A percentile compares a stretch with the other conserved stretches of the same genome.
Evolutionary conservation across 2,329 filamentous ascomycete genomes (phyloP).

Genomic region (Penicillium freii): DNA sequence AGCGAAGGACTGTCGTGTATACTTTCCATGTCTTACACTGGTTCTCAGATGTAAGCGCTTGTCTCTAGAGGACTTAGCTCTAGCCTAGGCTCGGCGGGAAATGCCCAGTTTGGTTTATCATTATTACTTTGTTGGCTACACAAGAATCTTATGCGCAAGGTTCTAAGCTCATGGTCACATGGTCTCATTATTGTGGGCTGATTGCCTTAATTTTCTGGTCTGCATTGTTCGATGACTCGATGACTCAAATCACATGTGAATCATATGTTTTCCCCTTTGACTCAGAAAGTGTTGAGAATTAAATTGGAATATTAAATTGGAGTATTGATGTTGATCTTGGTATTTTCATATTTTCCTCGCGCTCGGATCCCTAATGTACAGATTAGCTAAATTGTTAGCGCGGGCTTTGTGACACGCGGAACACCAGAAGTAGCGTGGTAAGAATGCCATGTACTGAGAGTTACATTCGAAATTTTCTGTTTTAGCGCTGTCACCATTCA

Average conservation of each 20-base stretch:
- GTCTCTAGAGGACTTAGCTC: background rate
- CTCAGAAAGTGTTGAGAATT: background rate
- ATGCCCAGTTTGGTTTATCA: background rate
- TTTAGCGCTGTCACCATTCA: conserved; percentile 1
- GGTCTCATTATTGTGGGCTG: background rate
- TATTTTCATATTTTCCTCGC: background rate
- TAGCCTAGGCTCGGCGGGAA: conserved; percentile 2
- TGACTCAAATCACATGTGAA: conserved; percentile 3
- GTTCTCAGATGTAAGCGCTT: conserved; percentile 3
- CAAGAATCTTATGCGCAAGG: background rate
- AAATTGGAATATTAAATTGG: background rate
- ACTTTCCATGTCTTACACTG: background rate
- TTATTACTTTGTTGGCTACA: background rate
- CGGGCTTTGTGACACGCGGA: background rate
- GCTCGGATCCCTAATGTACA: background rate
- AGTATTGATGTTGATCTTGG: background rate
- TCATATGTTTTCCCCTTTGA: conserved; percentile 3
- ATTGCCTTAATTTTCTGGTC: conserved; percentile 8
- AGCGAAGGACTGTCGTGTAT: background rate
- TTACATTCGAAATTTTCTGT: background rate
- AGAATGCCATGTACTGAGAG: background rate
- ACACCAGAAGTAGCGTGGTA: background rate
- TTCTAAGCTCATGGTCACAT: background rate
- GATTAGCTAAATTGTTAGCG: background rate
- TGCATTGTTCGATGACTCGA: background rate